Evolutionary conservation across 1,284 basidiomycete species (phyloP).

Genomic region (Thelephora terrestris): DNA sequence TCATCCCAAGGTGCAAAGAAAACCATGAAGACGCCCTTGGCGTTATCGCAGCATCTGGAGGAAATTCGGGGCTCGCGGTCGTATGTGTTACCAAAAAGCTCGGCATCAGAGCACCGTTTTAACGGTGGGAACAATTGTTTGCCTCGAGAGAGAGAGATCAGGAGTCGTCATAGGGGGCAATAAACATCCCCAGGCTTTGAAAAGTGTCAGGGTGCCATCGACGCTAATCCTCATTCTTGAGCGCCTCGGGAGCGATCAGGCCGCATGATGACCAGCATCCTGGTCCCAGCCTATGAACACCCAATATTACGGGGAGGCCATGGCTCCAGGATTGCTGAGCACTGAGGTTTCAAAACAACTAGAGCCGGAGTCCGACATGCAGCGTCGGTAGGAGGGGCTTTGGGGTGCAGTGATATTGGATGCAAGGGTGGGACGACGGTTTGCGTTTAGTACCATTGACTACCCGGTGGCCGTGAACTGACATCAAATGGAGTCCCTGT

Average conservation of each 20-base stretch:
- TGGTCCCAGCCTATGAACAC: conserved; percentile 63
- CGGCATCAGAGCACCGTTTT: conserved; percentile 49
- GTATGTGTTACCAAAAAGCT: conserved; percentile 50
- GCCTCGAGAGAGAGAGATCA: conserved; percentile 43
- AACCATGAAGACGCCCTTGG: conserved; percentile 43
- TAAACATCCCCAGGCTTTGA: conserved; percentile 46
- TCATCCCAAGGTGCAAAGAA: conserved; percentile 40
- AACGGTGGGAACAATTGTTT: conserved; percentile 38
- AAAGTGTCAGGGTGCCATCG: conserved; percentile 35
- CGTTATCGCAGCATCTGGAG: conserved; percentile 58
- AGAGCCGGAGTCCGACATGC: conserved; percentile 47
- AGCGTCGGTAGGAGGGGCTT: conserved; percentile 68
- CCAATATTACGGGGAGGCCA: conserved; percentile 63
- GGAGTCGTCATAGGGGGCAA: conserved; percentile 43
- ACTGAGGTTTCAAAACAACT: conserved; percentile 50
- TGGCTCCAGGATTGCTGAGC: conserved; percentile 54
- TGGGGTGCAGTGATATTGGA: conserved; percentile 59
- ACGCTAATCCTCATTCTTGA: conserved; percentile 40
- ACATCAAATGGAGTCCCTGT: conserved; percentile 39
- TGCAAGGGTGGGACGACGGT: conserved; percentile 65
- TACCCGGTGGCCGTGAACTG: not conserved
- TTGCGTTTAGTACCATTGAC: conserved; percentile 3
- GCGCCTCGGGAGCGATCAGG: conserved; percentile 16
- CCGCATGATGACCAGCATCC: conserved; percentile 30
- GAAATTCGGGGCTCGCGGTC: conserved; percentile 64